Conservation (phyloP, 2,329 filamentous ascomycete species). For the Neofusicoccum laricinum region DNA sequence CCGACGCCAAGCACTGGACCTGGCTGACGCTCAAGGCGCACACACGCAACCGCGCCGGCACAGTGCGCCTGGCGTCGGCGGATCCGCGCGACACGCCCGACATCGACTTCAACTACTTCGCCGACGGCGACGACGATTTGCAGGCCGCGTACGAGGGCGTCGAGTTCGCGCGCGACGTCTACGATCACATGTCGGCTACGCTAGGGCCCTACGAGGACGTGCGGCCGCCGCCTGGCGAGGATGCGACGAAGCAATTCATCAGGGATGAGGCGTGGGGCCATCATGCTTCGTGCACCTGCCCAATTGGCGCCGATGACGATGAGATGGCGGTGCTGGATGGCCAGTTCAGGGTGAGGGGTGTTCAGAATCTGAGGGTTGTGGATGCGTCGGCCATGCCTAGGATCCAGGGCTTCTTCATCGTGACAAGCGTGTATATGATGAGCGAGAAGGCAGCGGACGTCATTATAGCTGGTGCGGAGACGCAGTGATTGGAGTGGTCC, state of each 20-base stretch:
- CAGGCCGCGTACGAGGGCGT: constrained; percentile 57
- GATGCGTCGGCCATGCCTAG: constrained; percentile 59
- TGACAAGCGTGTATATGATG: constrained; percentile 53
- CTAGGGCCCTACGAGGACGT: constrained; percentile 42
- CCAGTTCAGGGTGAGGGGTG: constrained; percentile 56
- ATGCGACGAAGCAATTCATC: constrained; percentile 37
- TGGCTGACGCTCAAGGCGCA: constrained; percentile 61
- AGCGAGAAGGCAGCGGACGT: constrained; percentile 61
- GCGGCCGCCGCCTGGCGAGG: constrained; percentile 31
- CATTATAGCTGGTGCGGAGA: background rate
- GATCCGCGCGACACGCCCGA: constrained; percentile 63
- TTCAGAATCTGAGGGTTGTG: constrained; percentile 57
- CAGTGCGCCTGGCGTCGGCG: constrained; percentile 57
- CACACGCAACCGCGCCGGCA: constrained; percentile 59
- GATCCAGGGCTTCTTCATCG: constrained; percentile 54
- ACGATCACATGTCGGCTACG: constrained; percentile 38
- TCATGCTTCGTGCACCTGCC: constrained; percentile 55
- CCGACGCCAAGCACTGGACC: constrained; percentile 44
- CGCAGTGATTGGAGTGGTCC: background rate
- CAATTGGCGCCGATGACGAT: constrained; percentile 55
- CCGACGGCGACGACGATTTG: constrained; percentile 49
- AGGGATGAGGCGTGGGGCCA: constrained; percentile 42
- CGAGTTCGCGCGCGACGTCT: constrained; percentile 46
- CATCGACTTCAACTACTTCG: constrained; percentile 47
- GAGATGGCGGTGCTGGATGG: constrained; percentile 55